phyloP scores from a whole-genome alignment of 495 filamentous ascomycete species.

The Aspergillus campestris region DNA sequence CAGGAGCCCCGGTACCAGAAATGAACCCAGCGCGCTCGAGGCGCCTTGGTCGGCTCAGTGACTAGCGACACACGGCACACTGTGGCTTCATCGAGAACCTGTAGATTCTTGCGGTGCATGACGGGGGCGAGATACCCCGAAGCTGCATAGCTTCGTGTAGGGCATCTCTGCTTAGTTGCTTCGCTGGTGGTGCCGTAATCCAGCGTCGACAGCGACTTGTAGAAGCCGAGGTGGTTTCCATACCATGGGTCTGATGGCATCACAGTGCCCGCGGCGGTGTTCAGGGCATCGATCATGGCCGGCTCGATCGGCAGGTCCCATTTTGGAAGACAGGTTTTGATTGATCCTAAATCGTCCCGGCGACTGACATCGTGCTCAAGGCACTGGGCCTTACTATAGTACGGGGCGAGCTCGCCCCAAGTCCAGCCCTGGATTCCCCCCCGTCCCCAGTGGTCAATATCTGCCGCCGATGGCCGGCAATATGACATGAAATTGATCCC shows the following conservation, averaged over 20 bases:
- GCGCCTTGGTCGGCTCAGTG: no score
- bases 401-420: background rate
- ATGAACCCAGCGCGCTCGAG: no score
- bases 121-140: no score
- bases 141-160: no score
- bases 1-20: no score
- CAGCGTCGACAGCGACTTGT: constrained; percentile 14
- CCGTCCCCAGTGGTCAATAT: background rate
- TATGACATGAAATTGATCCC: constrained; percentile 36
- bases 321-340: background rate
- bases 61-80: no score
- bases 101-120: constrained; percentile 27
- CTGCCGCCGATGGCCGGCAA: constrained; percentile 6
- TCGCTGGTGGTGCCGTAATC: no score
- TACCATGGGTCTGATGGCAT: background rate
- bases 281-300: background rate
- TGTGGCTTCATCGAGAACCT: constrained; percentile 20
- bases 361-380: no score
- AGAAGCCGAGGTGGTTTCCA: constrained; percentile 8
- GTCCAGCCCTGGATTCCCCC: background rate
- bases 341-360: background rate
- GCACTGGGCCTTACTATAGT: background rate
- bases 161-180: no score
- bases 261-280: background rate
- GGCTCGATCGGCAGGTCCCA: constrained; percentile 1